Percentiles rank a stretch among this genome's conserved stretches.
Evolutionary conservation across 1,284 basidiomycete species (phyloP).

Genomic region (Pseudozyma tsukubaensis): DNA sequence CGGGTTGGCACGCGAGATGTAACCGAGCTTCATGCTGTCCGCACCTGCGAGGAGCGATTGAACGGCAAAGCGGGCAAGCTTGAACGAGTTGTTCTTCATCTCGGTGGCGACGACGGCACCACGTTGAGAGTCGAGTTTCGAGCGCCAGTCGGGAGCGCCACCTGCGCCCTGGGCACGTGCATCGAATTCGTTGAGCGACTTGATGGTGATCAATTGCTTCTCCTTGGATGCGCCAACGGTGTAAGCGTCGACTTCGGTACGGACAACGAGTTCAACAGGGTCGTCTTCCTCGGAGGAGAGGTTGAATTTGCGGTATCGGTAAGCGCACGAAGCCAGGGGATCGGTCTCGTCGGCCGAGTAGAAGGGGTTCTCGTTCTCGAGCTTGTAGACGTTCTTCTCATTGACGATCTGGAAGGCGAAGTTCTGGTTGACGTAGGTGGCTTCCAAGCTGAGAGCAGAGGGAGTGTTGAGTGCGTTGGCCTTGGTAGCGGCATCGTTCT

Average conservation of each 20-base stretch:
- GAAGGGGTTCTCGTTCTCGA: constrained; percentile 76
- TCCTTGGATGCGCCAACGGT: constrained; percentile 59
- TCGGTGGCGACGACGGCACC: constrained; percentile 98
- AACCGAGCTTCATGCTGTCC: constrained; percentile 97
- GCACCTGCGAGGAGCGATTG: constrained; percentile 95
- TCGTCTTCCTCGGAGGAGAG: constrained; percentile 88
- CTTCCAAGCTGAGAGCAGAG: constrained; percentile 92
- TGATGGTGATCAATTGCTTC: constrained; percentile 76
- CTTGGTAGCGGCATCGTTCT: constrained; percentile 54
- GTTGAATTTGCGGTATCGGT: constrained; percentile 96
- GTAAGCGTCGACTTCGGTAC: constrained; percentile 96
- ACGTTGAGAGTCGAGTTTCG: constrained; percentile 93
- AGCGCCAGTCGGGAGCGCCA: constrained; percentile 95
- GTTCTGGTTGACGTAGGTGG: constrained; percentile 99
- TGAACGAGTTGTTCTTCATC: constrained; percentile 99
- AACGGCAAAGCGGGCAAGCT: constrained; percentile 96
- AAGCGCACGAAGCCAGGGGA: constrained; percentile 92
- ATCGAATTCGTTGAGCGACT: constrained; percentile 97
- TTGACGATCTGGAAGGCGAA: constrained; percentile 95
- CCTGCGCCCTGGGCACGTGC: constrained; percentile 88
- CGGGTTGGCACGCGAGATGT: constrained; percentile 90
- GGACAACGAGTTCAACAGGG: constrained; percentile 84
- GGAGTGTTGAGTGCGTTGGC: constrained; percentile 89
- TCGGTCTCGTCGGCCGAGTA: constrained; percentile 94
- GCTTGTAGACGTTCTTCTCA: constrained; percentile 73